Base-by-base conservation (phyloP, 768 basidiomycete genomes). In the Russula griseocarnosa region DNA sequence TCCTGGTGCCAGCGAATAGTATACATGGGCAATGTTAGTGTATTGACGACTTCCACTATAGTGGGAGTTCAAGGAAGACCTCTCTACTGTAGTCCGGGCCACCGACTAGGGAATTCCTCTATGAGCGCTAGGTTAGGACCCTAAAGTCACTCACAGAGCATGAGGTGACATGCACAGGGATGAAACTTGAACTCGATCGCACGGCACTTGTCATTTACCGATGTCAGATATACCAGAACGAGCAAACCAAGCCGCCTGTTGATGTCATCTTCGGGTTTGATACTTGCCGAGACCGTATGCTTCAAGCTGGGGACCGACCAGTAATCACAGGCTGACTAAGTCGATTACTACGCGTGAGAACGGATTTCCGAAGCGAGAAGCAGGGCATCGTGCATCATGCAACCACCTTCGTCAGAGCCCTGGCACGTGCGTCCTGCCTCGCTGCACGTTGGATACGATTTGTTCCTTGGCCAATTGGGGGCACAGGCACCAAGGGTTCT, bases 351-450 rank as follows among this genome's bases (percentile, higher is more conserved):
- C 1, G 49, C 26, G 52, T 62, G 49, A 20, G 61, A 62, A 50
- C 18, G 4, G 1, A 13, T 4, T 57, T 57, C 55, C 22, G 38
- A 57, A 62, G 32, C 18, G 6, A 53, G 38, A 28, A 55, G 9
- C 7, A 28, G 2, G 26, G 26, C 49, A 26, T 4, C 38, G 32
- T 5, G 34, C 32, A 32, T 32, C 30, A 30, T n/a, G n/a, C n/a
- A n/a, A n/a, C n/a, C n/a, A n/a, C n/a, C n/a, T n/a, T 38, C 36
- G 38, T 40, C 38, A 40, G 38, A 40, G 14, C 14, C 5, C 16
- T 36, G 11, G 38, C 62, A 63, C 62, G 62, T 63, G 62, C 42
- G 57, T 53, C 56, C 22, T 38, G 20, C 34, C 28, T 56, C 24
- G 1, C 8, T 8, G 38, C 50, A 8, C n/a, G 44, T 60, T 60